Conservation (phyloP, 148 eudicot species). For the Chenopodium quinoa region DNA sequence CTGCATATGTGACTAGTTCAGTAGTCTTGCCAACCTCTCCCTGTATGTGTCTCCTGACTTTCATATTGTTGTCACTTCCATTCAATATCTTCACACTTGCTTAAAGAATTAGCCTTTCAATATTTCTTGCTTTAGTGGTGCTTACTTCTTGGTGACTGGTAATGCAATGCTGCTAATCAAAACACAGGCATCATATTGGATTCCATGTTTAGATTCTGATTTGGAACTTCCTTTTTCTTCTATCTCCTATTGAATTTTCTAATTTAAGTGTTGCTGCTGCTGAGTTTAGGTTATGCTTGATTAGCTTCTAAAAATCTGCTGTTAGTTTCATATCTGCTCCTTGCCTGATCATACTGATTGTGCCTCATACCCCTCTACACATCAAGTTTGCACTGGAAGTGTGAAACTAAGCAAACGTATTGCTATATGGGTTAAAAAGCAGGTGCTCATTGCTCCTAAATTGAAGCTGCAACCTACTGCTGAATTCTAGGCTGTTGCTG, state of each 20-base stretch:
- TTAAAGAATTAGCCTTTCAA: not conserved
- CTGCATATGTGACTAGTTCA: not conserved
- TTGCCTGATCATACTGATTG: not conserved
- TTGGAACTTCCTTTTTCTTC: not conserved
- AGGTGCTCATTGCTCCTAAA: not conserved
- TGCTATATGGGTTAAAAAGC: not conserved
- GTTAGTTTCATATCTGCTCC: too few species aligned
- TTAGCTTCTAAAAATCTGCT: too few species aligned
- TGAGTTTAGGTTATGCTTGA: too few species aligned
- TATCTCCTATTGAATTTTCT: not conserved
- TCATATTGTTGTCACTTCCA: not conserved
- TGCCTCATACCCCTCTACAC: not conserved
- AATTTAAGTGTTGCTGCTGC: too few species aligned
- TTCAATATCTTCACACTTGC: not conserved
- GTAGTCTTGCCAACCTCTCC: not conserved
- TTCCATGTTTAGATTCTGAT: not conserved
- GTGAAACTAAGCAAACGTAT: not conserved
- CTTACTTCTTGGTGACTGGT: constrained; percentile 11
- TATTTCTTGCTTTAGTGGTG: not conserved
- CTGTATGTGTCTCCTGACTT: not conserved
- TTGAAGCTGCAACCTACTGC: not conserved
- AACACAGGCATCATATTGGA: not conserved
- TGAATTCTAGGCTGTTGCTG: not conserved
- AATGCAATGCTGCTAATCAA: not conserved
- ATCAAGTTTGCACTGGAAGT: too few species aligned